phyloP scores from a whole-genome alignment of 768 basidiomycete species.

The Xerocomellus chrysenteron region DNA sequence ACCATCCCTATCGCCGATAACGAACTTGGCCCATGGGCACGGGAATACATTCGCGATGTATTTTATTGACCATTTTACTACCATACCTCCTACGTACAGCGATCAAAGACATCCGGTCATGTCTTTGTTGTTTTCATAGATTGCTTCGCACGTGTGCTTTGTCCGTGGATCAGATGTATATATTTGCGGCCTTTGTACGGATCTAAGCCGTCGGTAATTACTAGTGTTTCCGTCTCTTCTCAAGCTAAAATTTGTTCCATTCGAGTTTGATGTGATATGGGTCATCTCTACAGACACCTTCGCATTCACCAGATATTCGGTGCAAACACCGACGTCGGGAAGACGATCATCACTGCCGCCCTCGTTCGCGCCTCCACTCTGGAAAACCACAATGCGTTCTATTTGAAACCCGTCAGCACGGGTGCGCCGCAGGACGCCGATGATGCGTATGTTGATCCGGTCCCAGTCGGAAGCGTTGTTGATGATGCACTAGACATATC shows the following conservation, averaged over 20 bases:
- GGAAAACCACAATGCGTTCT: constrained; percentile 52
- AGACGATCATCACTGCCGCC: constrained; percentile 86
- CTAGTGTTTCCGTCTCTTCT: neutral
- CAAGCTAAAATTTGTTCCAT: neutral
- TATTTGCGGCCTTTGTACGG: constrained; percentile 21
- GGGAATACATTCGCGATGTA: constrained; percentile 33
- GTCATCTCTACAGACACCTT: constrained; percentile 80
- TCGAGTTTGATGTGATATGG: constrained; percentile 46
- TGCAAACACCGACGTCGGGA: constrained; percentile 95
- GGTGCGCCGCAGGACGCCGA: constrained; percentile 81
- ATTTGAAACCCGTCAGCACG: constrained; percentile 91
- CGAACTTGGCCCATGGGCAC: constrained; percentile 41
- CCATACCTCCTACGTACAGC: constrained; percentile 14
- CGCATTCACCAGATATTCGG: constrained; percentile 91
- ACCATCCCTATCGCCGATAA: constrained; percentile 35
- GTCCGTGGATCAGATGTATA: constrained; percentile 2
- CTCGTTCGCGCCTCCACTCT: constrained; percentile 76
- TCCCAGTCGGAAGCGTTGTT: neutral
- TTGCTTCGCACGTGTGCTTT: neutral
- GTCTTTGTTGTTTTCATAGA: constrained; percentile 23
- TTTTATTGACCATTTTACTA: constrained; percentile 22
- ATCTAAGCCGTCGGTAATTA: constrained; percentile 7
- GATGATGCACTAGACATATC: constrained; percentile 55
- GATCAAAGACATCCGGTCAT: constrained; percentile 27
- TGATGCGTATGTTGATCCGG: constrained; percentile 57